phyloP scores from a whole-genome alignment of 2,329 filamentous ascomycete genomes.

The Penicillium sclerotiorum region DNA sequence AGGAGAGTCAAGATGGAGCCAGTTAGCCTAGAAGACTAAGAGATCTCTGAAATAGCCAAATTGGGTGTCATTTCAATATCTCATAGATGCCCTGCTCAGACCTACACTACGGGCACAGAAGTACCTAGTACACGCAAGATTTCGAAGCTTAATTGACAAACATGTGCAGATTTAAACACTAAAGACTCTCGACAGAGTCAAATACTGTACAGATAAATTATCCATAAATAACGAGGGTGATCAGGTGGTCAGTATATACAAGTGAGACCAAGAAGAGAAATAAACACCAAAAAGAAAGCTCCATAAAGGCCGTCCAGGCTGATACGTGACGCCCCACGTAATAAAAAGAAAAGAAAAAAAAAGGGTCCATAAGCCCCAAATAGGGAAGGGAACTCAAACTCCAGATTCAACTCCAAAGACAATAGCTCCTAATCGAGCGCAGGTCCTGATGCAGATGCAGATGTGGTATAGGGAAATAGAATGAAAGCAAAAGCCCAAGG shows the following conservation, averaged over 20 bases:
- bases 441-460: constrained; percentile 25
- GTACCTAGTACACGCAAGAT: too few species aligned
- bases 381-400: not conserved
- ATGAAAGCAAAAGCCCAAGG: not conserved
- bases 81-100: too few species aligned
- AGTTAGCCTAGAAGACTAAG: too few species aligned
- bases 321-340: constrained; percentile 16
- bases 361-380: not conserved
- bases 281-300: not conserved
- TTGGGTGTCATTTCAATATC: too few species aligned
- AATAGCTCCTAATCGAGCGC: constrained; percentile 12
- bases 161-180: not conserved
- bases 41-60: too few species aligned
- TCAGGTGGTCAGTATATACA: constrained; percentile 21
- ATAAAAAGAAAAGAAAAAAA: constrained; percentile 6
- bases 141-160: too few species aligned
- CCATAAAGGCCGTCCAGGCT: not conserved
- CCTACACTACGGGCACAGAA: too few species aligned
- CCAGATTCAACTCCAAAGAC: too few species aligned
- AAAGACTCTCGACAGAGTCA: constrained; percentile 3
- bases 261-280: constrained; percentile 6
- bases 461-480: constrained; percentile 19
- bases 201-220: constrained; percentile 23
- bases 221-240: constrained; percentile 13
- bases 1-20: too few species aligned